Base-by-base conservation (phyloP, 2,329 filamentous ascomycete genomes). In the Rasamsonia emersonii region DNA sequence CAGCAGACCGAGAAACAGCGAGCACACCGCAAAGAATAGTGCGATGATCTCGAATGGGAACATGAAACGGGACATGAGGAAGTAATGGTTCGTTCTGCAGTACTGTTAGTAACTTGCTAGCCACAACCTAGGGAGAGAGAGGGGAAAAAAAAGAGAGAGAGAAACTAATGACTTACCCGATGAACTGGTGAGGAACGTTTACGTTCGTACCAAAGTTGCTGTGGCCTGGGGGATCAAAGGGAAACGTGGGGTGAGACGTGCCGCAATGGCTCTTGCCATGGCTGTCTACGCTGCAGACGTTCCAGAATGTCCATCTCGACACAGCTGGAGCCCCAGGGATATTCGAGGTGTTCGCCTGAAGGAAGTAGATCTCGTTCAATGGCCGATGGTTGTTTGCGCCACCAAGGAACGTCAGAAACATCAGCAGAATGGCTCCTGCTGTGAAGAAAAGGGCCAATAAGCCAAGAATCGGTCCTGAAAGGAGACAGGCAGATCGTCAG, bases 281-380 rank as follows among this genome's bases (percentile, higher is more conserved):
- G 20, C 39, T 74, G 40, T 63, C 64, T 18, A 66, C 66, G 32
- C 78, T 75, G 63, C 88, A 93, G 40, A 93, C 68, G 57, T 83
- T 79, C 69, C 93, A 91, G 63, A 82, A 93, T 20, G 86, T 93
- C 89, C 89, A 96, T 63, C 89, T 79, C 9, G 85, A 79, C 11
- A 71, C 47, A 30, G 68, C 41, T 32, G 79, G 74, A 9, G 85
- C 79, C 28, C 79, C 78, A 3, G 72, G 66, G 51, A 93, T 86
- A 51, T 70, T 75, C 18, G 64, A 65, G 1, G 88, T 94, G 53
- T 82, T 73, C 48, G 84, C 84, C 52, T 81, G 70, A 18, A 96
- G 75, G 68, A 95, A 94, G 62, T 86, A 95, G 43, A 86, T 86
- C 37, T 77, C 65, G 57, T 82, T 75, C 34, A 93, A 66, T 2